These are phyloP conservation scores for Aspergillus fischeri DNA, from an alignment of 2,329 filamentous ascomycete species.

Conservation along the genomic window DNA sequence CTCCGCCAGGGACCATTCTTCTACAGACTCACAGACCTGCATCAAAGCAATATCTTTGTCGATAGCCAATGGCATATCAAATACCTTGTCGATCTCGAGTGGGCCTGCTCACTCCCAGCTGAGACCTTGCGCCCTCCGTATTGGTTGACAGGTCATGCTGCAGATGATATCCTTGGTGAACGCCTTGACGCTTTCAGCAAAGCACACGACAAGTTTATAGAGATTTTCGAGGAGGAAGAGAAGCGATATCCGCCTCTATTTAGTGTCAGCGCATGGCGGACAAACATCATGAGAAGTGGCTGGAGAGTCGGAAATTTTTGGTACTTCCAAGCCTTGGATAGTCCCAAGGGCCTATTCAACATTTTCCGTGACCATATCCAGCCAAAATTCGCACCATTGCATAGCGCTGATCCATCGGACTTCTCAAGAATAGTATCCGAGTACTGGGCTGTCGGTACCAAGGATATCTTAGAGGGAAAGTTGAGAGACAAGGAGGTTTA, in stretches of 20 bases:
- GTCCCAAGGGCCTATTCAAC: constrained; percentile 21
- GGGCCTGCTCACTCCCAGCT: constrained; percentile 18
- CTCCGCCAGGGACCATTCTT: constrained; percentile 33
- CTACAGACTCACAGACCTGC: constrained; percentile 37
- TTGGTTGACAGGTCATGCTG: constrained; percentile 19
- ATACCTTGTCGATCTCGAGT: constrained; percentile 22
- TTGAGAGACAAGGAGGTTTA: background rate
- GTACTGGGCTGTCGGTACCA: constrained; percentile 1
- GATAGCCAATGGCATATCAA: constrained; percentile 22
- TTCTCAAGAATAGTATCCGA: background rate
- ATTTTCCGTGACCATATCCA: constrained; percentile 24
- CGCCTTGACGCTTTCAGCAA: constrained; percentile 8
- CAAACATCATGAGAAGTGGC: constrained; percentile 18
- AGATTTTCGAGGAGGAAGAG: constrained; percentile 20
- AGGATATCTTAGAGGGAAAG: background rate
- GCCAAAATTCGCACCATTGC: background rate
- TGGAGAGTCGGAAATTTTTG: constrained; percentile 25
- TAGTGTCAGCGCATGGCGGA: constrained; percentile 1
- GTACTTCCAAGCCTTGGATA: constrained; percentile 24
- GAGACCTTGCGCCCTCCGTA: constrained; percentile 19
- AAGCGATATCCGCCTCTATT: background rate
- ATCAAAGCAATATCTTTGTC: constrained; percentile 32
- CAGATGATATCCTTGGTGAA: constrained; percentile 9
- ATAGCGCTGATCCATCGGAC: too few relatives aligned
- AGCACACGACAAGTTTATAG: constrained; percentile 14